Base-by-base conservation (phyloP, 2,329 filamentous ascomycete species). In the Hypoxylon sp. region DNA sequence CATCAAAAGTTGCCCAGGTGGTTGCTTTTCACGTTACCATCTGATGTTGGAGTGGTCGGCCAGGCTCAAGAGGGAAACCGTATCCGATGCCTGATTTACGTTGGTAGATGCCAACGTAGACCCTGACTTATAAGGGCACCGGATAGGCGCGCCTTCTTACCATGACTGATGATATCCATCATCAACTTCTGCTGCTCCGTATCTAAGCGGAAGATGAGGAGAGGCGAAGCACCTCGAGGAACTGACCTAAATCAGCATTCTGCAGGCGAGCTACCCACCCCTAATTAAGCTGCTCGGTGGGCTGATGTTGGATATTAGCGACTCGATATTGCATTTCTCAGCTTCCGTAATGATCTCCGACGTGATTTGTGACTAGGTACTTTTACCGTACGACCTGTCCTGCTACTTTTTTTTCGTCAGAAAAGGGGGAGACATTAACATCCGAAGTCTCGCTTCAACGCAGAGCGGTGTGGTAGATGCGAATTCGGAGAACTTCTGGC, bases 1-100 rank as follows among this genome's bases (percentile, higher is more conserved):
- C 68, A 63, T 45, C 53, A 53, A 56, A 56, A 63, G 61, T 6
- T 30, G 28, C 28, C 28, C 28, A 30, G 28, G 49, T 55, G 59
- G 50, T 58, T 55, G 51, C 51, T 51, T 56, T 60, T 55, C 57
- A 49, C 32, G 68, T 64, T 67, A 60, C 62, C n/a, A 46, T 66
- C 53, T 68, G 56, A 63, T 63, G 58, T 68, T 68, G 58, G 55
- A 68, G 52, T 55, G 58, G 23, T 55, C 45, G 19, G 51, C 50
- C 53, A 57, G 38, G 52, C 68, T 71, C 60, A 71, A 69, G 36
- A 63, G 34, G 68, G 68, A 62, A 71, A 65, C 36, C 68, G 50
- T 36, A 71, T 71, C 63, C 68, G 68, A 69, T 32, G 17, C 41
- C 49, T 56, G 49, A 53, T 65, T 51, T 65, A 41, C 52, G 49